A percentile compares a stretch with the other conserved stretches of the same genome.
These are phyloP conservation scores for Lasiodiplodia citricola DNA, from an alignment of 2,329 filamentous ascomycete species.

Conservation along the genomic window DNA sequence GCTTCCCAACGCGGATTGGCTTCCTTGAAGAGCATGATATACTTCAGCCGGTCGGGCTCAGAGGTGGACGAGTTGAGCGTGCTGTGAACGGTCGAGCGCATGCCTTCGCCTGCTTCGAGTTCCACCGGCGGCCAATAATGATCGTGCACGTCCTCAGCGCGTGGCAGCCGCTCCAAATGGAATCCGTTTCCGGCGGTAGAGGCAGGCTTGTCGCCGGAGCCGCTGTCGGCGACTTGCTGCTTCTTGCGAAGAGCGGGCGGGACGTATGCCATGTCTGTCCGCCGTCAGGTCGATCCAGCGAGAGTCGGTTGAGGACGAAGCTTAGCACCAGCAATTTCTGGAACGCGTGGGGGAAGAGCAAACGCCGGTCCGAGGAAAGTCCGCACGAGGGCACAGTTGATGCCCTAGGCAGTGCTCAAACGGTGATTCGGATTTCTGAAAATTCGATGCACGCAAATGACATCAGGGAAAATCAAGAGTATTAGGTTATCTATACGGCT, in stretches of 20 bases:
- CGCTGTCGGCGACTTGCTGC: background rate
- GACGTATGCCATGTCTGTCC: conserved; percentile 17
- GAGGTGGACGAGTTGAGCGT: conserved; percentile 31
- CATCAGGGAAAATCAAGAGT: background rate
- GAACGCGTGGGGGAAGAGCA: background rate
- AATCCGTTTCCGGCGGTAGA: background rate
- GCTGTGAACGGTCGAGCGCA: background rate
- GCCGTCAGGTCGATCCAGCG: background rate
- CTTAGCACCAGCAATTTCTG: background rate
- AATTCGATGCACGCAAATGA: background rate
- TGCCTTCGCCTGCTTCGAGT: background rate
- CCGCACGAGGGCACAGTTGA: background rate
- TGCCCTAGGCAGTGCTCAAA: background rate
- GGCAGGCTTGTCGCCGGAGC: background rate
- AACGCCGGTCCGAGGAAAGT: background rate
- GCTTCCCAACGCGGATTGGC: conserved; percentile 37
- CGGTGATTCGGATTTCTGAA: background rate
- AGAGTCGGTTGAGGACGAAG: background rate
- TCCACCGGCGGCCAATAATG: conserved; percentile 7
- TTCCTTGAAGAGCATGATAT: conserved; percentile 34
- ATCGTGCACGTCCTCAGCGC: conserved; percentile 18
- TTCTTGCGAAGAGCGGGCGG: conserved; percentile 18
- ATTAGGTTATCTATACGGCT: background rate
- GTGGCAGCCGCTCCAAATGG: background rate
- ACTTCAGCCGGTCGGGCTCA: conserved; percentile 30